These are phyloP conservation scores for Oryza meridionalis DNA, from an alignment of 176 grass and related monocot genomes.

Conservation along the genomic window DNA sequence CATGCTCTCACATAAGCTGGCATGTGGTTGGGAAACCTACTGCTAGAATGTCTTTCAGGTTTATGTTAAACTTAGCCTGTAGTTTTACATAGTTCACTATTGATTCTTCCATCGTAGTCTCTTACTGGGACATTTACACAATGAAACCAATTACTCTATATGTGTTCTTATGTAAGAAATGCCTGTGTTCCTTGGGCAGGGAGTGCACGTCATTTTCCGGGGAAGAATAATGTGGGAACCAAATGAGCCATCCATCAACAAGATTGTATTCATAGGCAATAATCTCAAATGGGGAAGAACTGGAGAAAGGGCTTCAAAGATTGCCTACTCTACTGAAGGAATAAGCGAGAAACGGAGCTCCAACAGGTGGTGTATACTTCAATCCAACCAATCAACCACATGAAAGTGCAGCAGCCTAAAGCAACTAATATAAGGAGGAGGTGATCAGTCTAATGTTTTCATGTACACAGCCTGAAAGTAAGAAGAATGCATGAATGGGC, in stretches of 20 bases:
- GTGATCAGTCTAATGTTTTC: too few relatives aligned
- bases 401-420: too few relatives aligned
- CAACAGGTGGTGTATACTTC: too few relatives aligned
- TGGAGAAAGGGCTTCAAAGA: slow-evolving; percentile 94
- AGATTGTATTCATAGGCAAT: slow-evolving; percentile 97
- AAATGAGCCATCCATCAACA: slow-evolving; percentile 81
- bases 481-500: too few relatives aligned
- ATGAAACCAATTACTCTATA: neutral
- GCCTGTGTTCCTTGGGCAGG: slow-evolving; percentile 41
- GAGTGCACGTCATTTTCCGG: slow-evolving; percentile 97
- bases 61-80: slow-evolving; percentile 5
- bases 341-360: neutral
- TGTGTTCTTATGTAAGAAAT: neutral
- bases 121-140: neutral
- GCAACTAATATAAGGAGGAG: too few relatives aligned
- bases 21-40: slow-evolving; percentile 90
- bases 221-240: slow-evolving; percentile 77
- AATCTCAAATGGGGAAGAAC: slow-evolving; percentile 72
- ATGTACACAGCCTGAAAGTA: too few relatives aligned
- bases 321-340: slow-evolving; percentile 56
- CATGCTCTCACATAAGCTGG: slow-evolving; percentile 63
- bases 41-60: slow-evolving; percentile 96
- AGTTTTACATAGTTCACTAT: neutral
- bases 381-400: too few relatives aligned
- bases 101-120: neutral